Percentiles rank a stretch among this genome's conserved stretches.
Conservation (phyloP, 108 stramenopile species). For the Fragilariopsis cylindrus region DNA sequence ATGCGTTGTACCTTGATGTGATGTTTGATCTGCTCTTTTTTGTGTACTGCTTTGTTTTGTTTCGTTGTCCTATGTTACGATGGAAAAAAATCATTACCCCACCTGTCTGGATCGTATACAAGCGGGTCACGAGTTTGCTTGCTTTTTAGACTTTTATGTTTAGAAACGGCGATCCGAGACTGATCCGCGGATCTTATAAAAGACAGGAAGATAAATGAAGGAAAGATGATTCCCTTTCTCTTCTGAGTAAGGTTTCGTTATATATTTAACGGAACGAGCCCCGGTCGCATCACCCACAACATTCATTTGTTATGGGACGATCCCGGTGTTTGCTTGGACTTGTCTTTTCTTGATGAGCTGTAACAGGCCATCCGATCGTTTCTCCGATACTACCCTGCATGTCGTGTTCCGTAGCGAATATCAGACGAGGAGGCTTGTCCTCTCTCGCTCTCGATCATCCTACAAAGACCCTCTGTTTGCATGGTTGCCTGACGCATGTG, state of each 20-base stretch:
- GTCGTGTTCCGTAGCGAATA: slow-evolving; percentile 17
- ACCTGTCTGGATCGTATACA: slow-evolving; percentile 69
- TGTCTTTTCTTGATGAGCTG: slow-evolving; percentile 10
- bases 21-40: too few species aligned
- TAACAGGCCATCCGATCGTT: slow-evolving; percentile 8
- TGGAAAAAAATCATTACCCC: not conserved
- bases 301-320: slow-evolving; percentile 18
- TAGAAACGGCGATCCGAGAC: slow-evolving; percentile 59
- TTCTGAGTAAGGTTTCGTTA: slow-evolving; percentile 15
- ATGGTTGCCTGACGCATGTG: slow-evolving; percentile 55
- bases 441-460: slow-evolving; percentile 14
- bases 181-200: slow-evolving; percentile 54
- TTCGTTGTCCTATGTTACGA: too few species aligned
- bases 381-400: slow-evolving; percentile 21
- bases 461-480: slow-evolving; percentile 64
- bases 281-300: slow-evolving; percentile 62
- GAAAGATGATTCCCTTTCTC: slow-evolving; percentile 29
- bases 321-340: slow-evolving; percentile 34
- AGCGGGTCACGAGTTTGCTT: slow-evolving; percentile 77
- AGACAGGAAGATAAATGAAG: slow-evolving; percentile 47
- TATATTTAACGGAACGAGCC: slow-evolving; percentile 20
- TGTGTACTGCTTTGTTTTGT: too few species aligned
- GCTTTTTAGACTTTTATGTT: slow-evolving; percentile 16
- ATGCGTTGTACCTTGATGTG: not conserved
- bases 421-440: not conserved